phyloP scores from a whole-genome alignment of 148 eudicot species.

The Nepenthes mirabilis region DNA sequence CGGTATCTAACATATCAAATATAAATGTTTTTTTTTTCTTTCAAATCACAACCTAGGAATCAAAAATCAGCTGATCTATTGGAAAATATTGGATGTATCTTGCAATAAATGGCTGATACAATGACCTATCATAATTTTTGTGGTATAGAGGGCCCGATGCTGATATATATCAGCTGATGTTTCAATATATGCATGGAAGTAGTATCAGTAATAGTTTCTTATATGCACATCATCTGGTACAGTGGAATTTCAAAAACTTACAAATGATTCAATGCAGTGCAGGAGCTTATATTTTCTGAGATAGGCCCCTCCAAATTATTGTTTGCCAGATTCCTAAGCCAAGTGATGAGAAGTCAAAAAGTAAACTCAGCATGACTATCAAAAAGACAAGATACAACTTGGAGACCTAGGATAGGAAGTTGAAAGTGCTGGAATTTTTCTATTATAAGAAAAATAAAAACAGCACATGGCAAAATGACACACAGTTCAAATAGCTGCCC shows the following conservation, averaged over 20 bases:
- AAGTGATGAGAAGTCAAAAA: background rate
- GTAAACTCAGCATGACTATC: background rate
- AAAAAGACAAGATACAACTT: too few species aligned
- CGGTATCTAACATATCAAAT: background rate
- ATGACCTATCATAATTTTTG: too few species aligned
- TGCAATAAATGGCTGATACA: too few species aligned
- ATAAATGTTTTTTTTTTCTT: too few species aligned
- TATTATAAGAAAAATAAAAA: background rate
- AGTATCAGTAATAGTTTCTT: background rate
- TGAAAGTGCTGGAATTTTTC: background rate
- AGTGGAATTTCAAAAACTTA: slow-evolving; percentile 12
- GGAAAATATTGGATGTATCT: too few species aligned
- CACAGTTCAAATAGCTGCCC: slow-evolving; percentile 67
- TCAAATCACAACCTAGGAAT: too few species aligned
- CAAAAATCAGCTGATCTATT: too few species aligned
- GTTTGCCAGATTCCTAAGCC: slow-evolving; percentile 44
- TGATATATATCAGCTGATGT: too few species aligned
- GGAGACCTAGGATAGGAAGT: background rate
- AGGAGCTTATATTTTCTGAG: slow-evolving; percentile 52
- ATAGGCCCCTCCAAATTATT: slow-evolving; percentile 59
- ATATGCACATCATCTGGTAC: background rate
- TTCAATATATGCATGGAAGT: background rate
- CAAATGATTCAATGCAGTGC: slow-evolving; percentile 62
- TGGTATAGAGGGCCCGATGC: too few species aligned
- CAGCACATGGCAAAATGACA: slow-evolving; percentile 4